Evolutionary conservation across 2,329 filamentous ascomycete species (phyloP), one percentile per base, ranked within the genome.

Genomic region (Nemania sp.): DNA sequence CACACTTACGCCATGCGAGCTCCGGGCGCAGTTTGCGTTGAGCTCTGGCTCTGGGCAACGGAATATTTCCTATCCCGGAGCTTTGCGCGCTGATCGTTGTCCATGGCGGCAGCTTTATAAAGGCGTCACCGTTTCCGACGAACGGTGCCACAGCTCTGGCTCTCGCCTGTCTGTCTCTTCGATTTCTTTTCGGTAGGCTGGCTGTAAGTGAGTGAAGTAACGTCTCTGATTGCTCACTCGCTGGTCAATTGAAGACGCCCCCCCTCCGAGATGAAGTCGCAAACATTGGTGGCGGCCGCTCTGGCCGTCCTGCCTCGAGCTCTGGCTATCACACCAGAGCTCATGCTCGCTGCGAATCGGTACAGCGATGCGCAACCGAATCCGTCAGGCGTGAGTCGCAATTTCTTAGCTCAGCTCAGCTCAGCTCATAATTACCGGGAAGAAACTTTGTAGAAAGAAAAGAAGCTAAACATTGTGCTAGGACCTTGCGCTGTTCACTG

Each of bases 401-500:
- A 14, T 3, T 26, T 31, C 6, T 22, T 26, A 20, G 4, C 40
- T 22, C 12, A 28, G 43, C 17, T 43, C 15, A n/a, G n/a, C n/a
- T n/a, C n/a, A n/a, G n/a, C n/a, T n/a, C n/a, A n/a, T n/a, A n/a
- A n/a, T n/a, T n/a, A n/a, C n/a, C n/a, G n/a, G n/a, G n/a, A n/a
- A n/a, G n/a, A n/a, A n/a, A n/a, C n/a, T n/a, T n/a, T 33, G 11
- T 41, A 36, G 24, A 42, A 24, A 7, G 2, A 39, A n/a, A 8
- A 5, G 30, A 31, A 51, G 23, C 53, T 61, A 64, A 23, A 66
- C 46, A 30, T 2, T 19, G n/a, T 14, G 30, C 20, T 37, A 70
- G 68, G 70, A 73, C 40, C 74, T 77, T 31, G 78, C 76, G 1
- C 56, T 80, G 36, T 80, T 78, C 63, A 74, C 72, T 6, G 68